Base-by-base conservation (phyloP, 306 rosid genomes). In the Acmispon strigosus region DNA sequence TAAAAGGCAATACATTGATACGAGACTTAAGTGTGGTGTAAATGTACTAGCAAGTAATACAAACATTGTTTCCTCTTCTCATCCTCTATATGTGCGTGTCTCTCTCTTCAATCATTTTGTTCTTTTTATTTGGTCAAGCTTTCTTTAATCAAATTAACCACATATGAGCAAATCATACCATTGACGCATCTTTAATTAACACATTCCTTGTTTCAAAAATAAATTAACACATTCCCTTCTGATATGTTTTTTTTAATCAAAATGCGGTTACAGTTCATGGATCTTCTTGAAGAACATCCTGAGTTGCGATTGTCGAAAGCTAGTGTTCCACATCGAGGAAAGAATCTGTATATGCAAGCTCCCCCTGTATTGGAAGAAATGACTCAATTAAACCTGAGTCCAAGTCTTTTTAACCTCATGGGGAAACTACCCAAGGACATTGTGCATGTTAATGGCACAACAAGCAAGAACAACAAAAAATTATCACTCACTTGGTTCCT, bases 331-430 rank as follows among this genome's bases (percentile, higher is more conserved):
- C 90, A 89, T 63, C 75, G 75, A 78, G 96, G 97, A 69, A 89
- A 85, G 88, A 94, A 84, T 79, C 78, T 91, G 11, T 91, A 89
- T 85, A 91, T 94, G 97, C 97, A 94, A 80, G 97, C 97, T 5
- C 99, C 97, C 14, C 96, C 96, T 3, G 86, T 91, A 7, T 84
- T 94, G 82, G 99, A 94, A 79, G 97, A 94, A 84, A 88, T 94
- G 99, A 94, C 99, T 58, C 73, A 95, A 78, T 86, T 96, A 27
- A 94, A 94, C 84, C 81, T 94, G 73, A 69, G 80, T 61, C 22
- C 69, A 27, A 47, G 86, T 52, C 87, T 94, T 70, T 94, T 84
- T 65, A 84, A 91, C 7, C 81, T 89, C 69, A 89, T 94, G 87
- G 97, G 88, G 43, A 86, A 94, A 78, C 57, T 82, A 29, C 64